A percentile compares a stretch with the other conserved stretches of the same genome.
phyloP scores from a whole-genome alignment of 2,329 filamentous ascomycete genomes.

The Colletotrichum sidae region DNA sequence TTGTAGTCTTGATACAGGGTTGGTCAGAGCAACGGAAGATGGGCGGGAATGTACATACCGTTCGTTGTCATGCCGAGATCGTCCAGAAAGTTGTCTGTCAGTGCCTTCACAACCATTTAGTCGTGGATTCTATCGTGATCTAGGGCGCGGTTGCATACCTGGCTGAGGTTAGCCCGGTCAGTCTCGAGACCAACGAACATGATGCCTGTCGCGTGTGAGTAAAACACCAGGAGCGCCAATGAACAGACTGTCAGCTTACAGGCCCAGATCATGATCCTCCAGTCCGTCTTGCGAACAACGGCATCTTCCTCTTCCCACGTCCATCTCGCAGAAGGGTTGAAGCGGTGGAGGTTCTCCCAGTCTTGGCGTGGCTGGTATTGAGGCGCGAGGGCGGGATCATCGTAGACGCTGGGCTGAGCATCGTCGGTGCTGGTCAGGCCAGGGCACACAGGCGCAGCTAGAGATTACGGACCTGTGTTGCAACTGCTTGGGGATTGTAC shows the following conservation, averaged over 20 bases:
- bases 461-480: background rate
- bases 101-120: slow-evolving; percentile 47
- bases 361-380: slow-evolving; percentile 11
- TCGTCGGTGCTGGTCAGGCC: no score
- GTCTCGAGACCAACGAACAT: slow-evolving; percentile 59
- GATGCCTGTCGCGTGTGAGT: slow-evolving; percentile 50
- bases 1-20: slow-evolving; percentile 52
- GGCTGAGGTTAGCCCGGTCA: slow-evolving; percentile 57
- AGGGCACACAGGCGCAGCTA: no score
- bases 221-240: slow-evolving; percentile 59
- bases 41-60: background rate
- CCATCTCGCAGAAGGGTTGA: slow-evolving; percentile 51
- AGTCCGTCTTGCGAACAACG: slow-evolving; percentile 58
- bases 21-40: slow-evolving; percentile 2
- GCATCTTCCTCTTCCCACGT: slow-evolving; percentile 49
- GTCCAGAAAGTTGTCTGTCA: slow-evolving; percentile 59
- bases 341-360: slow-evolving; percentile 50
- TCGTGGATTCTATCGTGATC: background rate
- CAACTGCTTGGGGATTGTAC: slow-evolving; percentile 2
- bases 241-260: slow-evolving; percentile 49
- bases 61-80: slow-evolving; percentile 58
- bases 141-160: background rate
- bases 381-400: slow-evolving; percentile 20
- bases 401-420: slow-evolving; percentile 27
- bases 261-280: slow-evolving; percentile 61